These are phyloP conservation scores for Brasenia schreberi DNA, from an alignment of 164 flowering plant species.

Conservation along the genomic window DNA sequence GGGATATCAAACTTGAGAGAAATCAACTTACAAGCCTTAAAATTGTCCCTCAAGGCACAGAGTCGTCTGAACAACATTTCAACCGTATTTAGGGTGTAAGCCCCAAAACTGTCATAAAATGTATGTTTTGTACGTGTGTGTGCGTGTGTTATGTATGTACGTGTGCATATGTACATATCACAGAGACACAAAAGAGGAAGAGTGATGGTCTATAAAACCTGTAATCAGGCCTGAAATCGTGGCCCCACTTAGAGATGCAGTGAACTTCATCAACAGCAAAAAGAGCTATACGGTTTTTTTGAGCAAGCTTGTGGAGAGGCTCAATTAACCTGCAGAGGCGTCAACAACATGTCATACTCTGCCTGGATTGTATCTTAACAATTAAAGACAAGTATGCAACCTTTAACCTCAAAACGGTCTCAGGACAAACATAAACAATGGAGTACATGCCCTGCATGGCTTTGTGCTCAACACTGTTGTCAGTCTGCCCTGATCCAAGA, in stretches of 20 bases:
- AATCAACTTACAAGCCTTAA: conserved; percentile 34
- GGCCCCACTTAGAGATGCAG: conserved; percentile 97
- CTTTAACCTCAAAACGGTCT: conserved; percentile 60
- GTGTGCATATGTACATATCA: too few species aligned
- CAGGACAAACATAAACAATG: conserved; percentile 85
- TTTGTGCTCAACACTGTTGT: conserved; percentile 54
- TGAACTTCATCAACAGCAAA: conserved; percentile 97
- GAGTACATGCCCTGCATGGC: conserved; percentile 74
- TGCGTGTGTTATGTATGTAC: too few species aligned
- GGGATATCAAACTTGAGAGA: conserved; percentile 60
- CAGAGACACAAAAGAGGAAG: not conserved
- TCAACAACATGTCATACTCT: too few species aligned
- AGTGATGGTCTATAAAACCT: conserved; percentile 29
- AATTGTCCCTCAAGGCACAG: conserved; percentile 57
- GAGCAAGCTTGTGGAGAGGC: conserved; percentile 74
- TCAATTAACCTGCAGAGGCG: conserved; percentile 44
- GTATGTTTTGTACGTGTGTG: too few species aligned
- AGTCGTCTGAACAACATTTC: conserved; percentile 39
- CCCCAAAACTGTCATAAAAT: too few species aligned
- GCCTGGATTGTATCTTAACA: too few species aligned
- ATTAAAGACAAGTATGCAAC: not conserved
- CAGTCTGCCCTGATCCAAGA: conserved; percentile 92
- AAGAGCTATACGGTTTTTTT: conserved; percentile 68
- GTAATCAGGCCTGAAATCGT: conserved; percentile 91
- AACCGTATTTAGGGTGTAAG: not conserved